Evolutionary conservation across 768 basidiomycete genomes (phyloP).

Genomic region (Naganishia randhawae): DNA sequence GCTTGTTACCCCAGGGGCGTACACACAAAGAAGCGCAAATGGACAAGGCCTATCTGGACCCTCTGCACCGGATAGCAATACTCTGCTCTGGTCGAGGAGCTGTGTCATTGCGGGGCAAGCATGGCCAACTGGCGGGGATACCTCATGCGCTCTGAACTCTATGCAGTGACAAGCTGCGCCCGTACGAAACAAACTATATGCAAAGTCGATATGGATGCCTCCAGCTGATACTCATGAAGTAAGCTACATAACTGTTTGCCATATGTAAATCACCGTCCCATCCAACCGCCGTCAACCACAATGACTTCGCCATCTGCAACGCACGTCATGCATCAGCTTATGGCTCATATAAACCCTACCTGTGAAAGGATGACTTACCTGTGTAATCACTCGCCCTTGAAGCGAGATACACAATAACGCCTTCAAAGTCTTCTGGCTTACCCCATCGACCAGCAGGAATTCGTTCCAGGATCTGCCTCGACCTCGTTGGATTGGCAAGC

Average conservation of each 20-base stretch:
- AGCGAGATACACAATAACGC: conserved; percentile 67
- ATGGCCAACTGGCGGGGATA: too few species aligned
- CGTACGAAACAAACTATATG: too few species aligned
- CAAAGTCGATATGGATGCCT: background rate
- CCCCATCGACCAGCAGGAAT: conserved; percentile 74
- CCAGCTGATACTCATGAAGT: too few species aligned
- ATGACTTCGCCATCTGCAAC: conserved; percentile 66
- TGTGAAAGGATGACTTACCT: conserved; percentile 9
- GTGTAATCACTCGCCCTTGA: conserved; percentile 64
- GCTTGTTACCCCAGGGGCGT: too few species aligned
- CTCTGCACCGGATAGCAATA: too few species aligned
- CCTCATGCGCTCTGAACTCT: too few species aligned
- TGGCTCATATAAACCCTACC: background rate
- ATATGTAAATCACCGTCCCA: conserved; percentile 36
- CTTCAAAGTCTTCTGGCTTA: conserved; percentile 68
- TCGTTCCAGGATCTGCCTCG: conserved; percentile 68
- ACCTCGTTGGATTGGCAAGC: conserved; percentile 62
- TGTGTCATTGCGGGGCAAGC: too few species aligned
- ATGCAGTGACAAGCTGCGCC: too few species aligned
- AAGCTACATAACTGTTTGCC: background rate
- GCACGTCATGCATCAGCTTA: background rate
- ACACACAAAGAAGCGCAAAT: too few species aligned
- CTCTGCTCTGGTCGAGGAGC: too few species aligned
- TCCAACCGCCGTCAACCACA: conserved; percentile 68
- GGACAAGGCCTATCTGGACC: too few species aligned